phyloP scores from a whole-genome alignment of 179 eudicot species.

The Amaranthus tricolor region DNA sequence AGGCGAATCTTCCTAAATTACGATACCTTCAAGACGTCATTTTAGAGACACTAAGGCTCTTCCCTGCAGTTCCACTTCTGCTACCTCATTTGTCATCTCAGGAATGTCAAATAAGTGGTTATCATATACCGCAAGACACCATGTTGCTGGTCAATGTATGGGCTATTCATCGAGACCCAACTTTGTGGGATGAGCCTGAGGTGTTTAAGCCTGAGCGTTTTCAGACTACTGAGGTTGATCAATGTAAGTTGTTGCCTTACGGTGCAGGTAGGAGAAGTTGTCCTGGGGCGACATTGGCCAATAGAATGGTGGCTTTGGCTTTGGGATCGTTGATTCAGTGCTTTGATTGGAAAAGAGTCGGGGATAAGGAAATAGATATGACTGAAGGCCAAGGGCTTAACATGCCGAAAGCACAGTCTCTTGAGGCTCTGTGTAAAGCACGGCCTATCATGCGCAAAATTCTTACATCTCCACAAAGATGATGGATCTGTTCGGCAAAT shows the following conservation, averaged over 20 bases:
- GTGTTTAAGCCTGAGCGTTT: conserved; percentile 60
- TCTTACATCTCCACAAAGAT: background rate
- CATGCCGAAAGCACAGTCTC: conserved; percentile 47
- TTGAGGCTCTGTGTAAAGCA: conserved; percentile 42
- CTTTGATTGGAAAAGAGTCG: conserved; percentile 54
- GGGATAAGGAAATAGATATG: conserved; percentile 45
- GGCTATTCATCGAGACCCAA: conserved; percentile 63
- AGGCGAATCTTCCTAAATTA: conserved; percentile 42
- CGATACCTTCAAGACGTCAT: conserved; percentile 41
- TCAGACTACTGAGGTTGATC: conserved; percentile 24
- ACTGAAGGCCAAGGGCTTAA: conserved; percentile 46
- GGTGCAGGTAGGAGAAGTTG: conserved; percentile 64
- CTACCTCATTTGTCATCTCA: conserved; percentile 47
- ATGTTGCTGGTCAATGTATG: conserved; percentile 53
- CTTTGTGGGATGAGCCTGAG: conserved; percentile 48
- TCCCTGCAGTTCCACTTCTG: conserved; percentile 50
- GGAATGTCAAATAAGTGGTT: conserved; percentile 43
- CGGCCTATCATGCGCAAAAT: conserved; percentile 17
- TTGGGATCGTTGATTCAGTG: conserved; percentile 61
- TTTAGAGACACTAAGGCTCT: conserved; percentile 45
- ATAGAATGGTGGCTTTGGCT: conserved; percentile 45
- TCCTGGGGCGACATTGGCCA: conserved; percentile 54
- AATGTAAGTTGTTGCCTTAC: conserved; percentile 45
- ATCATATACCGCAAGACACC: conserved; percentile 43
- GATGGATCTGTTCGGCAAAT: background rate